Evolutionary conservation across 495 filamentous ascomycete genomes (phyloP).

Genomic region (Trichocladium uniseriatum): DNA sequence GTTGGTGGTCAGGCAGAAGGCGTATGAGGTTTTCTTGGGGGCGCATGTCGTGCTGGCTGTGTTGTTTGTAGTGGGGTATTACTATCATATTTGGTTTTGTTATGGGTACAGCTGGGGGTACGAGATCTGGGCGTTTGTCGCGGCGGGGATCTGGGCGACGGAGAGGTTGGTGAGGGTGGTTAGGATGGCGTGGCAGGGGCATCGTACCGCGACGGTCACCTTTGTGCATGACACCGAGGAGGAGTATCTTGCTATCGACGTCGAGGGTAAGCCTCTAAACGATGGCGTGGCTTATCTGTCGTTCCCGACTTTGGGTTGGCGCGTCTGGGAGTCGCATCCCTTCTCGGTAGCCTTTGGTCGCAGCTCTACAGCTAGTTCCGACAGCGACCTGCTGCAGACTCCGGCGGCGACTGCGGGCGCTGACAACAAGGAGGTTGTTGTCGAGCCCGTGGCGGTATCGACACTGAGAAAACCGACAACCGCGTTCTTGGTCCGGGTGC

Average conservation of each 20-base stretch:
- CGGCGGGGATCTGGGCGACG: slow-evolving; percentile 32
- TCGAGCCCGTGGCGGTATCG: no score
- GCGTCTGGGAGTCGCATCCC: slow-evolving; percentile 38
- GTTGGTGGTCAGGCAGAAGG: slow-evolving; percentile 1
- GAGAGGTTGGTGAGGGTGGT: slow-evolving; percentile 27
- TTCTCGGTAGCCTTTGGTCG: slow-evolving; percentile 33
- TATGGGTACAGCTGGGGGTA: slow-evolving; percentile 29
- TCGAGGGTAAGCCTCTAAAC: slow-evolving; percentile 16
- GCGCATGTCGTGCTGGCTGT: slow-evolving; percentile 17
- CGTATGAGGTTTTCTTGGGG: slow-evolving; percentile 21
- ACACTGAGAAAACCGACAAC: no score
- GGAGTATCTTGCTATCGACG: slow-evolving; percentile 27
- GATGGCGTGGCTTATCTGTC: slow-evolving; percentile 31
- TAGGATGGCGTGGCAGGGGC: slow-evolving; percentile 21
- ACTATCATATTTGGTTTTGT: slow-evolving; percentile 27
- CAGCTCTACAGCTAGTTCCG: no score
- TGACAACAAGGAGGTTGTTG: no score
- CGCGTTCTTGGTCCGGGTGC: no score
- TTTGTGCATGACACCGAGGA: slow-evolving; percentile 18
- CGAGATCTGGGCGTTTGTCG: slow-evolving; percentile 32
- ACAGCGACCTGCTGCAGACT: no score
- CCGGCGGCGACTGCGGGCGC: no score
- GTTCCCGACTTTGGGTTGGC: slow-evolving; percentile 31
- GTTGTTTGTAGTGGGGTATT: slow-evolving; percentile 27
- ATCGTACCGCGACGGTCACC: slow-evolving; percentile 24